Base-by-base conservation (phyloP, 371 early-diverging fungal species). In the Dinochytrium kinnereticum region DNA sequence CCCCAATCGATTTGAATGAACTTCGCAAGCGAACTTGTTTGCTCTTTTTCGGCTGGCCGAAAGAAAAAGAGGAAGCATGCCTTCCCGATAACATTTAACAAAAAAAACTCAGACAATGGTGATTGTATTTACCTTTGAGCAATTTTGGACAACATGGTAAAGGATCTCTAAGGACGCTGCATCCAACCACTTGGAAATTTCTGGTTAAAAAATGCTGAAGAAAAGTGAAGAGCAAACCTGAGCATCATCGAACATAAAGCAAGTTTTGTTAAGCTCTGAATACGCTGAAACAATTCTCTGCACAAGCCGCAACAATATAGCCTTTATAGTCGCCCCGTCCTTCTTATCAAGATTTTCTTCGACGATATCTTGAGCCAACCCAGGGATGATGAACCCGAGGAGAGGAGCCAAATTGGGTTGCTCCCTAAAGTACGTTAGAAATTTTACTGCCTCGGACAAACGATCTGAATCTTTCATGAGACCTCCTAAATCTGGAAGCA, bases 121-220 rank as follows among this genome's bases (percentile, higher is more conserved):
- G 31, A n/a, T n/a, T n/a, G n/a, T n/a, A n/a, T n/a, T n/a, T 57
- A 57, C 57, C 24, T 57, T 57, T n/a, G 57, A 26, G 57, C 57
- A 57, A 26, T 15, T 10, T 30, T 26, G n/a, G 10, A 30, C 10
- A n/a, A 24, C 5, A 7, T 26, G 13, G 15, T 26, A 5, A n/a
- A 57, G 31, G 7, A 57, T 24, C 24, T 57, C 57, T 26, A 57
- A 30, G 10, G 57, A n/a, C 24, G n/a, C 31, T 7, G 57, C n/a
- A 57, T 57, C 57, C 57, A 57, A 57, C 57, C 57, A 57, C 44
- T 44, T 7, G n/a, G n/a, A n/a, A n/a, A n/a, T n/a, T n/a, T n/a
- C n/a, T n/a, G n/a, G n/a, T n/a, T n/a, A n/a, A n/a, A n/a, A n/a
- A n/a, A n/a, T n/a, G n/a, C n/a, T n/a, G n/a, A 44, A 44, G 44